phyloP scores from a whole-genome alignment of 352 stramenopile genomes.

The Phytophthora ramorum region DNA sequence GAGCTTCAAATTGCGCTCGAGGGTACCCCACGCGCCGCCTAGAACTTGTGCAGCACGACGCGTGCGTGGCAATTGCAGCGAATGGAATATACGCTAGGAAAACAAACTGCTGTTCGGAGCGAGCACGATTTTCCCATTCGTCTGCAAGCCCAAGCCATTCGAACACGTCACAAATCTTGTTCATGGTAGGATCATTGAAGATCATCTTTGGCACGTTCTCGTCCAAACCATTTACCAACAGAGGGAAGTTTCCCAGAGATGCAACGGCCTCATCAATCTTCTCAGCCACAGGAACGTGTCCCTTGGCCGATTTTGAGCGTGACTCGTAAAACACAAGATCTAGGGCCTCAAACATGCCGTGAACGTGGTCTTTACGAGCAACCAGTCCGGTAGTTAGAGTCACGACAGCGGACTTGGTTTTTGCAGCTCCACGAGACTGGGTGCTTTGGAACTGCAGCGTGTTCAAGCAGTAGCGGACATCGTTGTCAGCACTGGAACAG shows the following conservation, averaged over 20 bases:
- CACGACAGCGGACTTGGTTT: slow-evolving; percentile 11
- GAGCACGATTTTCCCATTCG: slow-evolving; percentile 66
- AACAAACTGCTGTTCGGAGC: slow-evolving; percentile 74
- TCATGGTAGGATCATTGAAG: slow-evolving; percentile 92
- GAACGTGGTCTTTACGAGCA: slow-evolving; percentile 65
- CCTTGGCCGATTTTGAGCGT: slow-evolving; percentile 56
- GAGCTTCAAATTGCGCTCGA: slow-evolving; percentile 59
- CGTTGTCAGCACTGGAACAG: slow-evolving; percentile 77
- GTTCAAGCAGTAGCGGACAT: slow-evolving; percentile 97
- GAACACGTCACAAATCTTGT: slow-evolving; percentile 80
- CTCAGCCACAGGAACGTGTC: slow-evolving; percentile 35
- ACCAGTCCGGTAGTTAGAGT: slow-evolving; percentile 49
- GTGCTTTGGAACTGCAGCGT: slow-evolving; percentile 95
- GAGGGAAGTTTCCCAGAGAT: slow-evolving; percentile 77
- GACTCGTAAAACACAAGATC: slow-evolving; percentile 80
- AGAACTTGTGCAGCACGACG: slow-evolving; percentile 78
- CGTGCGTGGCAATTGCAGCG: slow-evolving; percentile 71
- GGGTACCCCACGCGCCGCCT: slow-evolving; percentile 79
- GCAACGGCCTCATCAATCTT: slow-evolving; percentile 76
- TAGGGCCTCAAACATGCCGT: slow-evolving; percentile 70
- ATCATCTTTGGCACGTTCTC: slow-evolving; percentile 91
- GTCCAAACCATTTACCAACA: slow-evolving; percentile 88
- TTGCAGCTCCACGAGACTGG: slow-evolving; percentile 33
- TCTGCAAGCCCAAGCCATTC: slow-evolving; percentile 88
- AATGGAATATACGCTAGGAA: slow-evolving; percentile 78